Evolutionary conservation across 805 yeast species (phyloP).

Genomic region (Kodamaea lidongshanica): DNA sequence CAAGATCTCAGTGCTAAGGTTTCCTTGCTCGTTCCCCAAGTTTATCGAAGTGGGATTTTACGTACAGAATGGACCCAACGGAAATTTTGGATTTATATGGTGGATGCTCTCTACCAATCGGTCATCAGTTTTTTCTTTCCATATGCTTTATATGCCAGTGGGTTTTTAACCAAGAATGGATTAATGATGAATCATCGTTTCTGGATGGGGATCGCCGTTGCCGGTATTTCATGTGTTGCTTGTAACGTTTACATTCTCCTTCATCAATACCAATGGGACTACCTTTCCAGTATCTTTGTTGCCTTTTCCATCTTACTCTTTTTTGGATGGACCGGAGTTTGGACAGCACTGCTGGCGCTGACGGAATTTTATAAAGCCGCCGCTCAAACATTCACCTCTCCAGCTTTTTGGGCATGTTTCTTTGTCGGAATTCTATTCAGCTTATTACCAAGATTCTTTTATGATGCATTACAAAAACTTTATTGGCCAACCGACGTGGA

Average conservation of each 20-base stretch:
- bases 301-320: slow-evolving; percentile 52
- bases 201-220: slow-evolving; percentile 62
- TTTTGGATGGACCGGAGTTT: slow-evolving; percentile 76
- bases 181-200: slow-evolving; percentile 57
- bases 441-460: slow-evolving; percentile 55
- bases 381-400: slow-evolving; percentile 53
- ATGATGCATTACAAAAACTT: slow-evolving; percentile 44
- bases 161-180: slow-evolving; percentile 47
- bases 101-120: slow-evolving; percentile 69
- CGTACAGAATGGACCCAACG: slow-evolving; percentile 55
- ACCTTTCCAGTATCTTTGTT: slow-evolving; percentile 50
- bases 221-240: slow-evolving; percentile 55
- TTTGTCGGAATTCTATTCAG: slow-evolving; percentile 51
- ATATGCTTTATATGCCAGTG: slow-evolving; percentile 45
- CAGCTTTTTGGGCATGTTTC: slow-evolving; percentile 59
- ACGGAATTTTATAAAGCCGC: slow-evolving; percentile 63
- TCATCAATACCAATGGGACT: slow-evolving; percentile 75
- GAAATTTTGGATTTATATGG: slow-evolving; percentile 57
- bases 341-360: slow-evolving; percentile 51
- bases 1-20: slow-evolving; percentile 68
- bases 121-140: slow-evolving; percentile 64
- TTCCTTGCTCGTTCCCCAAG: slow-evolving; percentile 62
- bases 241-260: slow-evolving; percentile 62
- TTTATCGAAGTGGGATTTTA: slow-evolving; percentile 62
- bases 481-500: slow-evolving; percentile 64